Base-by-base conservation (phyloP, 129 eudicot genomes). In the Tanacetum coccineum region DNA sequence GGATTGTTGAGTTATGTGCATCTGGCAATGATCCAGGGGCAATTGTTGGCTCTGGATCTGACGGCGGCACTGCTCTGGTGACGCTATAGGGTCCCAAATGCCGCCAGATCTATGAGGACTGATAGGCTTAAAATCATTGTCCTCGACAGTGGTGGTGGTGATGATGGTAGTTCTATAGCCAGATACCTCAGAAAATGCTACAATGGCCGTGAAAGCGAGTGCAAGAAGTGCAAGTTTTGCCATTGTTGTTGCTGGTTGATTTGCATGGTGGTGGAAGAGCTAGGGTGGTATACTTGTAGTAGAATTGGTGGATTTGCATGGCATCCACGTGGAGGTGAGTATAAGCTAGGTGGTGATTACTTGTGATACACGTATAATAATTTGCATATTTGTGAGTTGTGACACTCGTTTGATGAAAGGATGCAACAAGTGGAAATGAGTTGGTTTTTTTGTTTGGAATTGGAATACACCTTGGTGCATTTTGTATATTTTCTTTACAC, bases 141-240 rank as follows among this genome's bases (percentile, higher is more conserved):
- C 59, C 25, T 49, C 59, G 20, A 8, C 8, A 2, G 58, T 52
- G 20, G 20, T 26, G 21, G 70, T 66, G 70, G 59, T 48, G 59
- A 13, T 47, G 70, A n/a, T 66, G 70, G 59, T 66, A 13, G 70
- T 66, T 46, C 14, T 66, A 32, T 66, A 25, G 59, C 58, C 59
- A 1, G 70, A 66, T 2, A 66, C 59, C 14, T 25, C 59, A 0
- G 70, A 14, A 51, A 66, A 50, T 50, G 59, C 45, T 48, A 66
- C 28, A 10, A 66, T 26, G 2, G 60, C 60, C 1, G 71, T 10
- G 4, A 66, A 66, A 59, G 60, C 59, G 28, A 66, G 71, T 26
- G 59, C 71, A 12, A 66, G 40, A 10, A 54, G 59, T 19, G 59
- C 59, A 11, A 18, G 59, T 54, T 54, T 54, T 54, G 59, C 59